Evolutionary conservation across 2,329 filamentous ascomycete species (phyloP), one percentile per base, ranked within the genome.

Genomic region (Neonectria neomacrospora): DNA sequence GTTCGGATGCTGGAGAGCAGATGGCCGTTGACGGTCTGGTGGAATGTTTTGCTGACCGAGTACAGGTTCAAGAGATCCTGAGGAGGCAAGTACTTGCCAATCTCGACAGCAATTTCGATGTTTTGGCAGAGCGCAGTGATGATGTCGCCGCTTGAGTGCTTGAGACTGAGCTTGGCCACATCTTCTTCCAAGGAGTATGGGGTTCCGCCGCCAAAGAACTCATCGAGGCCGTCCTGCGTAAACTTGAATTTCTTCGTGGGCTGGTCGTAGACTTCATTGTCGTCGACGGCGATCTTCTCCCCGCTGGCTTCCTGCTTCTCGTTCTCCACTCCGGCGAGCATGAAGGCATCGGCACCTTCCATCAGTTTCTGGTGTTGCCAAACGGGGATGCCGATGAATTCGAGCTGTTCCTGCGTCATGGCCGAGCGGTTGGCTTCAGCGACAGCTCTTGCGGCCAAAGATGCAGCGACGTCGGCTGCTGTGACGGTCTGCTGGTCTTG

Each of bases 11-110:
- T 85, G 39, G 86, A 86, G 9, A 83, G 83, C 73, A 89, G 83
- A 68, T 89, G 82, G 54, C 80, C 79, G 73, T 90, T 85, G 71
- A 92, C 76, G 28, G 88, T 80, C 51, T 79, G 75, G 72, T 93
- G 85, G 73, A 92, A 90, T 37, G 84, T 80, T 58, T 82, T 86
- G 74, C 86, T 91, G 67, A 88, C 85, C 67, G 84, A 80, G 80
- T 91, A 93, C 34, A 94, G 81, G 47, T 80, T 83, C 63, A 93
- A 74, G 7, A 94, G 80, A 56, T 90, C 87, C 14, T 78, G 72
- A 0, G 86, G 77, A 8, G 76, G 74, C 20, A 93, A 81, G 61
- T 85, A 80, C 67, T 82, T 81, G 61, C 85, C 83, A 8, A 92
- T 71, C 52, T 84, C 79, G 50, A 89, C 79, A 47, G 84, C 77